Evolutionary conservation across 345 rosid genomes (phyloP).

Genomic region (Odontarrhena argentea): DNA sequence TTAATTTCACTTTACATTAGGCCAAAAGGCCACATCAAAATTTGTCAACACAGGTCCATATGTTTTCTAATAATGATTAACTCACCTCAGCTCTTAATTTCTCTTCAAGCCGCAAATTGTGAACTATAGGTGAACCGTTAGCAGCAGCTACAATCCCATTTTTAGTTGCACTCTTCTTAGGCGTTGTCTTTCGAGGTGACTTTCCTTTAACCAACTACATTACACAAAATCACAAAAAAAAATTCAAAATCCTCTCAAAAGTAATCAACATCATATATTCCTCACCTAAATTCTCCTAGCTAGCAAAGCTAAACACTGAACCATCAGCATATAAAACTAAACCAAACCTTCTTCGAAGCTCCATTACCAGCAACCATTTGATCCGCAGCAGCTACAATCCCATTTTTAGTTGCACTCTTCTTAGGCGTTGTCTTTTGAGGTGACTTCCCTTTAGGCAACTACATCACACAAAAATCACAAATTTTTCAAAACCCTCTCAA

Average conservation of each 20-base stretch:
- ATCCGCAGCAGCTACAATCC: constrained; percentile 9
- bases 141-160: constrained; percentile 39
- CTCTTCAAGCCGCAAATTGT: constrained; percentile 77
- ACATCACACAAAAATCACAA: neutral
- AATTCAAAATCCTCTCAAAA: constrained; percentile 2
- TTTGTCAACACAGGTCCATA: neutral
- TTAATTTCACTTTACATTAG: constrained; percentile 8
- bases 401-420: constrained; percentile 48
- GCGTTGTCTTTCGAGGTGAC: constrained; percentile 55
- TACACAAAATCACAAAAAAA: neutral
- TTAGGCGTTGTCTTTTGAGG: constrained; percentile 56
- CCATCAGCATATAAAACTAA: neutral
- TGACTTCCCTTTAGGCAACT: constrained; percentile 46
- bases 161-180: constrained; percentile 50
- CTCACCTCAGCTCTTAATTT: constrained; percentile 82
- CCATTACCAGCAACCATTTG: constrained; percentile 24
- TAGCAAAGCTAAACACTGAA: constrained; percentile 20
- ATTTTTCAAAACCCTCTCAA: neutral
- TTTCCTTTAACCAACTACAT: constrained; percentile 41
- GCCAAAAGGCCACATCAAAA: constrained; percentile 8
- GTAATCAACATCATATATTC: neutral
- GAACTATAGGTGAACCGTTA: constrained; percentile 45
- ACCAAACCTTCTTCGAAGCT: constrained; percentile 53
- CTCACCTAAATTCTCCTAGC: neutral
- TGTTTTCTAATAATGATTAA: neutral